phyloP scores from a whole-genome alignment of 768 basidiomycete genomes.

The Pleurotus sapidus region DNA sequence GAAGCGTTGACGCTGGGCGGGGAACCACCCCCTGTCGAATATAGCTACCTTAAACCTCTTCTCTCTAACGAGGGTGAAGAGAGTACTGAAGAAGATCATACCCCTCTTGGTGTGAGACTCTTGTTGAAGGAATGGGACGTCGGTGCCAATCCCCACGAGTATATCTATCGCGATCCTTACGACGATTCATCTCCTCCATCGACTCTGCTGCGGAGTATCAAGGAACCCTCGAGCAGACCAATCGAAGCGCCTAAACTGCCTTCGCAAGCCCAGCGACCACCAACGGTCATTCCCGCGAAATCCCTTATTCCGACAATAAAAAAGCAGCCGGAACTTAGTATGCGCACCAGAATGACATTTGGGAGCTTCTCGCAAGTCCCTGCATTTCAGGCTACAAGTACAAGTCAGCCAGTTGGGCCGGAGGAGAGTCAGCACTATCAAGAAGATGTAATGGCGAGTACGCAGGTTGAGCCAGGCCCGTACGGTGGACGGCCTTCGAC shows the following conservation, averaged over 20 bases:
- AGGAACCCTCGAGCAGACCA: constrained; percentile 7
- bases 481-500: constrained; percentile 58
- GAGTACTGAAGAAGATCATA: constrained; percentile 18
- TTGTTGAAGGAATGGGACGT: constrained; percentile 69
- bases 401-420: constrained; percentile 12
- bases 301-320: constrained; percentile 11
- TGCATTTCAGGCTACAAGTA: neutral
- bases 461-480: constrained; percentile 69
- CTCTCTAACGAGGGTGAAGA: constrained; percentile 25
- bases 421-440: constrained; percentile 27
- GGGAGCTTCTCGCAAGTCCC: constrained; percentile 13
- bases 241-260: neutral
- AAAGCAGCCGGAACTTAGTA: neutral
- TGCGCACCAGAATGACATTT: neutral
- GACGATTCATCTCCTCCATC: constrained; percentile 24
- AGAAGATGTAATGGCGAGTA: constrained; percentile 47
- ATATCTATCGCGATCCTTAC: constrained; percentile 57
- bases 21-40: constrained; percentile 55
- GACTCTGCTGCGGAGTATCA: constrained; percentile 5
- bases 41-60: constrained; percentile 60
- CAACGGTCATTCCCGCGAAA: constrained; percentile 32
- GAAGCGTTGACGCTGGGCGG: constrained; percentile 54
- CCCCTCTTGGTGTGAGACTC: constrained; percentile 54
- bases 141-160: constrained; percentile 47
- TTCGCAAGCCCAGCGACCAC: constrained; percentile 32